A percentile compares a stretch with the other conserved stretches of the same genome.
These are phyloP conservation scores for Uncinocarpus reesii DNA, from an alignment of 2,329 filamentous ascomycete species.

Conservation along the genomic window DNA sequence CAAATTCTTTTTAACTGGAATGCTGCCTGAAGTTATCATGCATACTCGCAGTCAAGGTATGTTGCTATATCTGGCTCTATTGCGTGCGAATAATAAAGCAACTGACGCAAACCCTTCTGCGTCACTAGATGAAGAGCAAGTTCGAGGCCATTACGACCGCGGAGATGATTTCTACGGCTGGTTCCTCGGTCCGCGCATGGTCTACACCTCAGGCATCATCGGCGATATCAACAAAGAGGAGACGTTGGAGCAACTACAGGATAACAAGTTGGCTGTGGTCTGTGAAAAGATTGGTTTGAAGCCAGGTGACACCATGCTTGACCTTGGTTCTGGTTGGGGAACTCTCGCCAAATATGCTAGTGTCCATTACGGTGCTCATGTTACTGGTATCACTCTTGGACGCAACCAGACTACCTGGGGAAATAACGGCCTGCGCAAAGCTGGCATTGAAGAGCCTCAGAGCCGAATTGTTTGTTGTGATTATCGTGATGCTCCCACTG, in stretches of 20 bases:
- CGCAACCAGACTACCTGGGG: slow-evolving; percentile 97
- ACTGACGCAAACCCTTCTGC: not conserved
- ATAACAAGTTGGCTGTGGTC: slow-evolving; percentile 91
- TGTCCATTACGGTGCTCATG: slow-evolving; percentile 76
- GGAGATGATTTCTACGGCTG: slow-evolving; percentile 98
- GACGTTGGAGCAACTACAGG: slow-evolving; percentile 85
- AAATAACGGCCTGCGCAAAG: slow-evolving; percentile 75
- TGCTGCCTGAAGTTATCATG: slow-evolving; percentile 83
- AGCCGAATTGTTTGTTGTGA: slow-evolving; percentile 91
- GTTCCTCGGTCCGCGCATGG: slow-evolving; percentile 97
- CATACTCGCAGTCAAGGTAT: slow-evolving; percentile 80
- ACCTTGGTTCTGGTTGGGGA: slow-evolving; percentile 97
- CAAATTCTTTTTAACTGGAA: slow-evolving; percentile 76
- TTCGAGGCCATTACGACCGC: slow-evolving; percentile 93
- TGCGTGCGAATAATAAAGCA: not conserved
- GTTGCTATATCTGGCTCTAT: slow-evolving; percentile 16
- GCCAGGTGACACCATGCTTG: slow-evolving; percentile 70
- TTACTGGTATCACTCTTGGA: slow-evolving; percentile 84
- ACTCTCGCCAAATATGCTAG: slow-evolving; percentile 89
- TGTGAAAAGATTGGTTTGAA: slow-evolving; percentile 90
- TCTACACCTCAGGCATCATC: slow-evolving; percentile 94
- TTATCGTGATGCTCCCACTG: slow-evolving; percentile 84
- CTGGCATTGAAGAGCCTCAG: slow-evolving; percentile 74
- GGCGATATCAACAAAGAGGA: slow-evolving; percentile 80
- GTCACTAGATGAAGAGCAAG: slow-evolving; percentile 81